Evolutionary conservation across 306 rosid genomes (phyloP).

Genomic region (Cucumis hystrix): DNA sequence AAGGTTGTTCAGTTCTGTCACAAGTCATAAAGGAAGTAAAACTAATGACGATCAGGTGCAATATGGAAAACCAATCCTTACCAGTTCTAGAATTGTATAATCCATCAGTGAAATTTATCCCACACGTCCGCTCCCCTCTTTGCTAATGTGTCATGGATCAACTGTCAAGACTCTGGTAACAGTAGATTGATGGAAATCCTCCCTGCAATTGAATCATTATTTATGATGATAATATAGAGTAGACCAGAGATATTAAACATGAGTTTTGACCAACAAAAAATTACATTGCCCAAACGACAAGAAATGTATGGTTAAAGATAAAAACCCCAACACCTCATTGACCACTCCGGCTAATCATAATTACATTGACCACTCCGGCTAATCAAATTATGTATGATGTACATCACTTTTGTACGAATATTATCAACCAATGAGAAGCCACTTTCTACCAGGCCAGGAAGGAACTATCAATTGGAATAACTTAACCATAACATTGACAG

Average conservation of each 20-base stretch:
- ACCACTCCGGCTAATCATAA: neutral
- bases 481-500: neutral
- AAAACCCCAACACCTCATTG: neutral
- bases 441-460: neutral
- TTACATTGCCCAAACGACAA: neutral
- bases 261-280: neutral
- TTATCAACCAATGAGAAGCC: neutral
- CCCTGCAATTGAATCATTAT: neutral
- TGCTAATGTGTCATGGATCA: neutral
- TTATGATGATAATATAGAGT: neutral
- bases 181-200: neutral
- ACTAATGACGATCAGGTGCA: neutral
- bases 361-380: neutral
- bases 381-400: neutral
- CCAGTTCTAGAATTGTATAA: neutral
- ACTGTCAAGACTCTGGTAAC: neutral
- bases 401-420: neutral
- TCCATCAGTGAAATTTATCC: neutral
- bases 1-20: neutral
- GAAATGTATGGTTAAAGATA: neutral
- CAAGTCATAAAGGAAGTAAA: neutral
- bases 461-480: neutral
- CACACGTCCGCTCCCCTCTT: neutral
- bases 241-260: neutral
- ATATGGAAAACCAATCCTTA: neutral